A percentile compares a stretch with the other conserved stretches of the same genome.
Conservation (phyloP, 495 filamentous ascomycete species). For the Aspergillus ellipticus region DNA sequence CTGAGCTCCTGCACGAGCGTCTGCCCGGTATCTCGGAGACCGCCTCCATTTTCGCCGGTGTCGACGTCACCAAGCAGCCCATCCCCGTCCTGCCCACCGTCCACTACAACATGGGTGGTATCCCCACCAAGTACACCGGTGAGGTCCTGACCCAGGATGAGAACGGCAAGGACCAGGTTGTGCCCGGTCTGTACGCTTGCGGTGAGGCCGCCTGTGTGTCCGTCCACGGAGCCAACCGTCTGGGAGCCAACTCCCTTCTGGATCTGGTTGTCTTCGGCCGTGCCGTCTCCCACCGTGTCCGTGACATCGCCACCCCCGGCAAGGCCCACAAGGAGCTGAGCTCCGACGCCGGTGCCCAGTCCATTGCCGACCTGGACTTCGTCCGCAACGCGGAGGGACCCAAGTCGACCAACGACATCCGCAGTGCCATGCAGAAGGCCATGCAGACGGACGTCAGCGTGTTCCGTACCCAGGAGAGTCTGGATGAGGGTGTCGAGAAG, state of each 20-base stretch:
- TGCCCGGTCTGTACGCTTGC: conserved; percentile 91
- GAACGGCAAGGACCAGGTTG: conserved; percentile 82
- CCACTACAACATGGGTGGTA: conserved; percentile 99
- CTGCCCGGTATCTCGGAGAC: conserved; percentile 98
- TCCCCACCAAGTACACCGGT: conserved; percentile 94
- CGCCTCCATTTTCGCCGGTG: conserved; percentile 91
- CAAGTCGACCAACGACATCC: conserved; percentile 80
- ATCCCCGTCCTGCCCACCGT: conserved; percentile 96
- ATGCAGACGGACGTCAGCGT: conserved; percentile 98
- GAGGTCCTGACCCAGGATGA: conserved; percentile 86
- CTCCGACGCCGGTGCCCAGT: conserved; percentile 80
- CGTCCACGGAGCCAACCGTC: conserved; percentile 94
- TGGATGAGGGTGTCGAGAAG: conserved; percentile 80
- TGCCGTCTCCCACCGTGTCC: conserved; percentile 92
- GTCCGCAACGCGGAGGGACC: conserved; percentile 79
- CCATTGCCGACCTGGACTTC: conserved; percentile 81
- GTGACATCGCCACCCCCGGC: conserved; percentile 81
- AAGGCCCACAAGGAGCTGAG: conserved; percentile 68
- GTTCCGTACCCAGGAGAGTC: conserved; percentile 89
- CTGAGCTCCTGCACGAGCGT: conserved; percentile 89
- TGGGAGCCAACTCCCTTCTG: conserved; percentile 96
- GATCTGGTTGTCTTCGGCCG: conserved; percentile 96
- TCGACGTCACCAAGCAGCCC: conserved; percentile 93
- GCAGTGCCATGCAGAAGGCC: conserved; percentile 91
- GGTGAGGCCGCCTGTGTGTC: conserved; percentile 97